Percentiles rank a stretch among this genome's conserved stretches.
These are phyloP conservation scores for Rhododendron henanense DNA, from an alignment of 148 eudicot species.

Conservation along the genomic window DNA sequence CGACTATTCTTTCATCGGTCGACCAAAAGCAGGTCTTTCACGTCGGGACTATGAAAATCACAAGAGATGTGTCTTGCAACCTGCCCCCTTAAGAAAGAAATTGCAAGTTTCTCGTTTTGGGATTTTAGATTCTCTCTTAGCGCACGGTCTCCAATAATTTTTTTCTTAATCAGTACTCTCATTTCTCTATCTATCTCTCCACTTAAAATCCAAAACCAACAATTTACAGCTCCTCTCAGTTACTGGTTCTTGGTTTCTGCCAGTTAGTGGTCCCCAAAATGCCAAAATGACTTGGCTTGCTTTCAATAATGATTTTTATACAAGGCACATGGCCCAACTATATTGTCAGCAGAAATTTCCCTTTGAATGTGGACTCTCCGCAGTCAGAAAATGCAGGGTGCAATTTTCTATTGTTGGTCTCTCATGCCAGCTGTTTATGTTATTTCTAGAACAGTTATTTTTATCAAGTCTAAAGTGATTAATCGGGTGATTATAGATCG, in stretches of 20 bases:
- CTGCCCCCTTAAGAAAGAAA: no score
- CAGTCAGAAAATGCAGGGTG: not conserved
- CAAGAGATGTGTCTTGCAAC: no score
- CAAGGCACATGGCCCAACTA: not conserved
- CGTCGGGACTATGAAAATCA: no score
- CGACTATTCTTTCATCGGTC: not conserved
- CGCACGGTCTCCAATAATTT: no score
- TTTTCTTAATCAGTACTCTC: no score
- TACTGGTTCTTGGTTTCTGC: not conserved
- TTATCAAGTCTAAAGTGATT: not conserved
- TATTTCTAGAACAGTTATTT: not conserved
- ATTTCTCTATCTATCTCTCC: no score
- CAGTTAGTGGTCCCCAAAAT: constrained; percentile 15
- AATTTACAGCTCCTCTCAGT: no score
- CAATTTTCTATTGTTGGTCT: not conserved
- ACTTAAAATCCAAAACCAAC: no score
- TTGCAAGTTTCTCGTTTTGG: no score
- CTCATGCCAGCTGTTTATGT: not conserved
- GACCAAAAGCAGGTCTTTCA: not conserved
- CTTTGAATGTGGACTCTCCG: not conserved
- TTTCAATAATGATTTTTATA: not conserved
- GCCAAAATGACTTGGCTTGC: not conserved
- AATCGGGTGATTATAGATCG: not conserved
- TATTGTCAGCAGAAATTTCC: not conserved
- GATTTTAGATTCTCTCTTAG: no score